These are phyloP conservation scores for Sphaceloma murrayae DNA, from an alignment of 2,329 filamentous ascomycete genomes.

Conservation along the genomic window DNA sequence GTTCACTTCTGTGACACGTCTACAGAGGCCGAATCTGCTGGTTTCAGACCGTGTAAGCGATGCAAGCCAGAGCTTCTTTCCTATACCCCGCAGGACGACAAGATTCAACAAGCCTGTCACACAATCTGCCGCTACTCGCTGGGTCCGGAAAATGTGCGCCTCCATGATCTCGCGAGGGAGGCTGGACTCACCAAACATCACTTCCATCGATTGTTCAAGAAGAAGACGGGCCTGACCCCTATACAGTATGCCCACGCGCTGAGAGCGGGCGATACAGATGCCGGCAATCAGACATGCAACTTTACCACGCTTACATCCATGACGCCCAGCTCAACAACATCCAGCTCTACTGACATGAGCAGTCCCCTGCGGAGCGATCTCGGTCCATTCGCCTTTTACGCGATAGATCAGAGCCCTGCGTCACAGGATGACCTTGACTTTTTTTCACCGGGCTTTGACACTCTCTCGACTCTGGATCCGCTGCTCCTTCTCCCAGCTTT, in stretches of 20 bases:
- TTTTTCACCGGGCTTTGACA: too few relatives aligned
- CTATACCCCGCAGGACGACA: slow-evolving; percentile 17
- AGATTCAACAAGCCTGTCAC: slow-evolving; percentile 15
- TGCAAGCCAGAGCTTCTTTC: slow-evolving; percentile 36
- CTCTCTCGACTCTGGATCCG: too few relatives aligned
- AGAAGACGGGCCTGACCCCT: slow-evolving; percentile 44
- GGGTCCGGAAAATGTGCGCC: slow-evolving; percentile 26
- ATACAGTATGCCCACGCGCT: slow-evolving; percentile 31
- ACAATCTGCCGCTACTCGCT: slow-evolving; percentile 2
- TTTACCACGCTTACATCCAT: too few relatives aligned
- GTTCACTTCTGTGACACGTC: slow-evolving; percentile 46
- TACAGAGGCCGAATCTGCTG: slow-evolving; percentile 38
- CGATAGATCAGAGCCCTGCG: too few relatives aligned
- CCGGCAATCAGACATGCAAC: neutral
- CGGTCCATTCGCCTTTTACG: neutral
- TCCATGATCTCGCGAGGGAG: slow-evolving; percentile 42
- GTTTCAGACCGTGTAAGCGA: slow-evolving; percentile 50
- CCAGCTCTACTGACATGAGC: neutral
- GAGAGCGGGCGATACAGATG: neutral
- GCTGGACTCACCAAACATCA: slow-evolving; percentile 49
- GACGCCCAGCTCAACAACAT: neutral
- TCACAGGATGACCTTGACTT: neutral
- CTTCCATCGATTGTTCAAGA: slow-evolving; percentile 51
- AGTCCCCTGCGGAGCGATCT: neutral
- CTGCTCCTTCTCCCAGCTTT: too few relatives aligned